Evolutionary conservation across 495 filamentous ascomycete genomes (phyloP), one percentile per base, ranked within the genome.

Genomic region (Articulospora tetracladia): DNA sequence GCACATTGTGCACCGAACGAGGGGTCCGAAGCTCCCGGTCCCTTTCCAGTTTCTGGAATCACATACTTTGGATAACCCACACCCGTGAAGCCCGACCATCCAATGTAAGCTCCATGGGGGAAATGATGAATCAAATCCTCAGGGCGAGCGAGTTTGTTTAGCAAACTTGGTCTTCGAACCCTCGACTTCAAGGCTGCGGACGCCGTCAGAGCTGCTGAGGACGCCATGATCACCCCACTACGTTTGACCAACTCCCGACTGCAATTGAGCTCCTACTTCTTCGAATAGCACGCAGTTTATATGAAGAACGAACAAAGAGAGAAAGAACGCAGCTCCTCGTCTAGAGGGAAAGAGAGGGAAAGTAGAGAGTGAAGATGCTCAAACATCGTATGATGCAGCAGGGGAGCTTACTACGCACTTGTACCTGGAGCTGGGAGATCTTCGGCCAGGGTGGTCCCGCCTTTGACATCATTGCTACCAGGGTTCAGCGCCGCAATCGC

Each of bases 81-180:
- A 66, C 90, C 92, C 24, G 92, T 96, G 72, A 96, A 96, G 24
- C 92, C 92, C 63, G 87, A 90, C 91, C 91, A 95, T 58, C 91
- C 90, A 68, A 96, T 82, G 69, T 93, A 93, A 10, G 88, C 72
- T 69, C 86, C 87, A 81, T 94, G 79, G 53, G 91, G 92, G 68
- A 95, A 95, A 34, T 87, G 79, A 56, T 87, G 79, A 52, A 96
- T 78, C 55, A 95, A 73, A 73, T 95, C 91, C 72, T 93, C 85
- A 39, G 92, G 83, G 57, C 82, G 84, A 60, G 87, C 85, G 24
- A 96, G 75, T 77, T 92, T 94, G 60, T 83, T 89, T 51, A 94
- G 77, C 72, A 93, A 86, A 3, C 86, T 88, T 17, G 90, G 89
- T 51, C 90, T 82, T 48, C 82, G 76, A 55, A 95, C 79, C 61